Percentiles rank a stretch among this genome's conserved stretches.
These are phyloP conservation scores for Pseudofabraea citricarpa DNA, from an alignment of 2,329 filamentous ascomycete genomes.

Conservation along the genomic window DNA sequence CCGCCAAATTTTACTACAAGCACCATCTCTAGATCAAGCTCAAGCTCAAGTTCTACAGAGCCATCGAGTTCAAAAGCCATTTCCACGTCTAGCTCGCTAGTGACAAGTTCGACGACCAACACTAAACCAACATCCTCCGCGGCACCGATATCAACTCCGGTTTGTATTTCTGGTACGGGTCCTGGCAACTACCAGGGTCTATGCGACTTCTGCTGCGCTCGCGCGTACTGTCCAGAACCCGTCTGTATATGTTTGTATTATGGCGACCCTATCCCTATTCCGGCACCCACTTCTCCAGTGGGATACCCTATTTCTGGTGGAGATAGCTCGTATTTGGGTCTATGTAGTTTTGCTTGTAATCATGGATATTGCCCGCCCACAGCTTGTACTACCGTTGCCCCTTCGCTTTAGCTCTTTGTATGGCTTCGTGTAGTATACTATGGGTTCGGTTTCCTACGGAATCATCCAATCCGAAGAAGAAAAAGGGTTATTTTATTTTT, in stretches of 20 bases:
- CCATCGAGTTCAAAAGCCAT: constrained; percentile 3
- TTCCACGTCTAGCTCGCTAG: neutral
- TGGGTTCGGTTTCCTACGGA: no score
- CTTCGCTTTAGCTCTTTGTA: no score
- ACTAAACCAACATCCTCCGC: no score
- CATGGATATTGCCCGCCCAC: constrained; percentile 40
- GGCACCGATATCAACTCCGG: no score
- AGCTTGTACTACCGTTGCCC: constrained; percentile 12
- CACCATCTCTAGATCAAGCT: constrained; percentile 6
- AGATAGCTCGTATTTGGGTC: constrained; percentile 34
- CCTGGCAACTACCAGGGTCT: constrained; percentile 32
- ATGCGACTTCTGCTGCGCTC: constrained; percentile 27
- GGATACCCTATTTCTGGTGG: constrained; percentile 31
- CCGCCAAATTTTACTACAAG: constrained; percentile 1
- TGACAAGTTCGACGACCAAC: no score
- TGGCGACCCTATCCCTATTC: constrained; percentile 12
- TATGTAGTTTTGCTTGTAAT: constrained; percentile 42
- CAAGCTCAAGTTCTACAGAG: constrained; percentile 6
- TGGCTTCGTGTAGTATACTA: no score
- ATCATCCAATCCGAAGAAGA: no score
- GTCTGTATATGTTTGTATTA: constrained; percentile 19
- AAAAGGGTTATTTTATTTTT: no score
- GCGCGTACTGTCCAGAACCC: constrained; percentile 19
- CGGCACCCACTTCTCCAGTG: constrained; percentile 20
- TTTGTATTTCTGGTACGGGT: constrained; percentile 20